Evolutionary conservation across 148 eudicot species (phyloP), one percentile per base, ranked within the genome.

Genomic region (Chenopodium suecicum): DNA sequence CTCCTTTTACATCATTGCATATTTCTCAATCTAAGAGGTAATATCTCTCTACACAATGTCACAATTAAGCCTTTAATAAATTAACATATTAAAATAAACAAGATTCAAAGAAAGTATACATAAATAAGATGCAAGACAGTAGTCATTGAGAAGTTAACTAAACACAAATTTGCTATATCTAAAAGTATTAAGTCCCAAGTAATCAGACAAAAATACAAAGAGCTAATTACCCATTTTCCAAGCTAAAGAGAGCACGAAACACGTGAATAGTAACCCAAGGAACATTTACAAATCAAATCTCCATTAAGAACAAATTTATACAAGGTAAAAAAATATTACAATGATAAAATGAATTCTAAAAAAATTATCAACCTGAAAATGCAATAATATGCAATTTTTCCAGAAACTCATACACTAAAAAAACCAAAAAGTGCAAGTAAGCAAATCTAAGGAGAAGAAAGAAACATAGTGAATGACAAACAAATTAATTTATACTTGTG

Each of bases 161-260:
- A n/a, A 37, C 27, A 70, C 1, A 20, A 41, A 7, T 37, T 37
- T 41, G 50, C 74, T 41, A 70, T 7, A 41, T 48, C 74, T 37
- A 37, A 12, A 70, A 37, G 27, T 41, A 70, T 10, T 11, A 20
- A 41, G 9, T 20, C 74, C 50, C 34, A 41, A 70, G 41, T 41
- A 41, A 7, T 17, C 13, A 70, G 44, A 70, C 27, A 20, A 70
- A 41, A 16, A 13, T 13, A 16, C 22, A 17, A 31, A 14, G 23
- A 70, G 74, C 74, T 70, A 70, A 19, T 41, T 9, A 37, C 50
- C 74, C 74, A 70, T 70, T 70, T 37, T 41, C 17, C 73, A 34
- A 70, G 48, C 10, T 41, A 70, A 32, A 34, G 7, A 32, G 47
- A 17, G 73, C 52, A 69, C 34, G 20, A 69, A 32, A 32, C 7